phyloP scores from a whole-genome alignment of 2,329 filamentous ascomycete species.

The Sporothrix protearum region DNA sequence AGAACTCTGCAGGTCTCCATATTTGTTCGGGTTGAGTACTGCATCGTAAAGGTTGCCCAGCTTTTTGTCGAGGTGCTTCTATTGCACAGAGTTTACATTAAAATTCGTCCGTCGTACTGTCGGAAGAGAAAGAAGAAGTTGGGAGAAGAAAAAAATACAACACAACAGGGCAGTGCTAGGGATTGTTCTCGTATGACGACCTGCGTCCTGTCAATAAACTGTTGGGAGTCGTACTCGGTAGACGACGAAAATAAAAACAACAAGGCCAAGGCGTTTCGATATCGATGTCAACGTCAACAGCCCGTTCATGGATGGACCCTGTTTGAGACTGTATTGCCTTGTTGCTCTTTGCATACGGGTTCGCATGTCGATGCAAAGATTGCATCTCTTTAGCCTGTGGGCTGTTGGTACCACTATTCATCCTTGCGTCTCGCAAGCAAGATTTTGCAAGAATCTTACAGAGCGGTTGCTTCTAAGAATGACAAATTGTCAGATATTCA shows the following conservation, averaged over 20 bases:
- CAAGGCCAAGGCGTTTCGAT: background rate
- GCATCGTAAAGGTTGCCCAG: background rate
- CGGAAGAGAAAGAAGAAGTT: background rate
- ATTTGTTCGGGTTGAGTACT: background rate
- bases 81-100: background rate
- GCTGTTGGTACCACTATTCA: background rate
- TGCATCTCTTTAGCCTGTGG: constrained; percentile 1
- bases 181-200: background rate
- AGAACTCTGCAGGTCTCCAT: background rate
- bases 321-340: background rate
- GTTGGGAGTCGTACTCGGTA: background rate
- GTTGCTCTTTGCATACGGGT: background rate
- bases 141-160: background rate
- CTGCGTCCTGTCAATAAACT: background rate
- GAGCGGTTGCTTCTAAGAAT: background rate
- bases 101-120: background rate
- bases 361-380: constrained; percentile 5
- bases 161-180: background rate
- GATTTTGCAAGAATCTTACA: background rate
- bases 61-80: background rate
- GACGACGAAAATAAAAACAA: background rate
- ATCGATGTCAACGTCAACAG: background rate
- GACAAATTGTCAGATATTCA: background rate
- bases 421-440: background rate
- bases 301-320: background rate